Base-by-base conservation (phyloP, 805 yeast genomes). In the Spathaspora gorwiae region DNA sequence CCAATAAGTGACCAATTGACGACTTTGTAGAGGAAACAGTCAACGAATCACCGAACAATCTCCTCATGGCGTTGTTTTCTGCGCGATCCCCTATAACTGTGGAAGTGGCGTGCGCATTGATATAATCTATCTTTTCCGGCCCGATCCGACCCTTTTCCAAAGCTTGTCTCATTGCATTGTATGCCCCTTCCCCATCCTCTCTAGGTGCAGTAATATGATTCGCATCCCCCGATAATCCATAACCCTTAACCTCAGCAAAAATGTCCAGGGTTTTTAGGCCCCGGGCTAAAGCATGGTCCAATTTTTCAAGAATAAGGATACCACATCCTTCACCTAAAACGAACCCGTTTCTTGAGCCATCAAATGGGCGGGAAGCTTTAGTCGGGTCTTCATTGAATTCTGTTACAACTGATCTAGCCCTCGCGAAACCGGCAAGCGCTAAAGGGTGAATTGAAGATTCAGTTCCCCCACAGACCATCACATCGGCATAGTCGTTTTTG, bases 41-140 rank as follows among this genome's bases (percentile, higher is more conserved):
- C 11, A 83, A 51, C 2, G 62, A 51, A 0, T 66, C 61, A 2
- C 39, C 46, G 44, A 88, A 79, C 4, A 85, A 55, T 4, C 75
- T 61, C 40, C 69, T 62, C 42, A 94, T 82, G 2, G 98, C 98
- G 37, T 61, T 60, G 55, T 85, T 81, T 59, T 94, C 99, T 0
- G 96, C 94, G 14, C 80, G 66, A 58, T 94, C 99, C 5, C 99
- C 99, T 3, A 90, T 66, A 6, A 72, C 68, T 0, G 99, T 94
- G 0, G 96, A 87, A 0, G 99, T 94, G 0, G 99, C 99, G 64
- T 94, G 99, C 1, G 99, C 97, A 64, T 95, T 94, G 40, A 94
- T 73, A 57, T 90, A 94, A 39, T 78, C 89, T 14, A 92, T 72
- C 1, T 78, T 70, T 3, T 56, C 38, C 0, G 81, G 73, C 1